These are phyloP conservation scores for Pyrus hybrid DNA, from an alignment of 331 rosid genomes.

Conservation along the genomic window DNA sequence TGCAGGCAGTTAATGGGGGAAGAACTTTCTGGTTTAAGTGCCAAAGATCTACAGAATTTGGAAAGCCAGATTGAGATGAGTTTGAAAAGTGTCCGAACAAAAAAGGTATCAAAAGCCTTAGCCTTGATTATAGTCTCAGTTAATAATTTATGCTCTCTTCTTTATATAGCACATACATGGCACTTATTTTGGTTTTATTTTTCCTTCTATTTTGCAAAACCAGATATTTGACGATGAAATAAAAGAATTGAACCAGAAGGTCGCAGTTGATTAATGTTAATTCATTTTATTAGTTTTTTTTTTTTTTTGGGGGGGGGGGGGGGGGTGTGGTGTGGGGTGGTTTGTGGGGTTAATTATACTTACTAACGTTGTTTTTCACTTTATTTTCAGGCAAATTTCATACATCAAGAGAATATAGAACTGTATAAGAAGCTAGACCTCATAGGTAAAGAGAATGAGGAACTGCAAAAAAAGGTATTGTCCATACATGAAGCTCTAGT, in stretches of 20 bases:
- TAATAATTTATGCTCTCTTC: background rate
- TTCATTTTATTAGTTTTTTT: background rate
- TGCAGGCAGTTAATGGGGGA: no score
- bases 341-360: background rate
- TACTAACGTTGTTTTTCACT: background rate
- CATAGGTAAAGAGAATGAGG: constrained; percentile 67
- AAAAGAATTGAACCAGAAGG: constrained; percentile 67
- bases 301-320: no score
- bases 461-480: constrained; percentile 58
- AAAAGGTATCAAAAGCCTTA: no score
- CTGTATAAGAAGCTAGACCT: no score
- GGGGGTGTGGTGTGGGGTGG: no score
- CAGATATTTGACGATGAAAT: constrained; percentile 58
- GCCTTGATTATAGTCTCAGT: background rate
- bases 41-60: no score
- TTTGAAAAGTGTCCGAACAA: no score
- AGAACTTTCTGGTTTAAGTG: no score
- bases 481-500: background rate
- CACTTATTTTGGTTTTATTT: background rate
- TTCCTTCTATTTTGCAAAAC: constrained; percentile 38
- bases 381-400: no score
- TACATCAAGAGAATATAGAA: no score
- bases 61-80: no score
- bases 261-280: constrained; percentile 11
- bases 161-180: constrained; percentile 1